Conservation (phyloP, 176 grass and related monocot species). For the Alloteropsis semialata region DNA sequence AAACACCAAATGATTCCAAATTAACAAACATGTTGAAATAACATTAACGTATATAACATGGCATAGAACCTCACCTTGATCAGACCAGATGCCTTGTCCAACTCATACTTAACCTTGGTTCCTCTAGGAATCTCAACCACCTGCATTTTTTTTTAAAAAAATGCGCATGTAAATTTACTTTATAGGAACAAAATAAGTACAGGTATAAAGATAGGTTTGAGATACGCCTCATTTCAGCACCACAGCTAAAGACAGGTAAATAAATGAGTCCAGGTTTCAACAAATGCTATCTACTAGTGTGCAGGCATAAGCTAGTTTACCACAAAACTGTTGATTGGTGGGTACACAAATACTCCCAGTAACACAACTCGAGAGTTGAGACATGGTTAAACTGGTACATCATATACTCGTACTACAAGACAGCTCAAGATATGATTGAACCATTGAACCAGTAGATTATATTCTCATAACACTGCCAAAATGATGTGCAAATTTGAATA, state of each 20-base stretch:
- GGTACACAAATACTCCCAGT: background rate
- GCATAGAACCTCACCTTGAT: conserved; percentile 65
- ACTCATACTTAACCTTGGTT: conserved; percentile 94
- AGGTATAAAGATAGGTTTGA: background rate
- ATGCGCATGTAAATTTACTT: background rate
- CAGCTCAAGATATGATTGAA: background rate
- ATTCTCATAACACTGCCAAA: background rate
- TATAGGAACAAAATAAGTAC: background rate
- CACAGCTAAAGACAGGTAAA: background rate
- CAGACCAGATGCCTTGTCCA: conserved; percentile 82
- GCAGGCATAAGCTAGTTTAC: background rate
- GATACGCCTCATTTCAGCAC: conserved; percentile 20
- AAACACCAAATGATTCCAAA: background rate
- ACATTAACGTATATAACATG: too few species aligned
- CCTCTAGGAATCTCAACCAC: conserved; percentile 95
- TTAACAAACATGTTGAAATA: background rate
- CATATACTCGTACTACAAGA: background rate
- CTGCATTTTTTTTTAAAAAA: conserved; percentile 41
- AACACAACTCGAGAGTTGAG: conserved; percentile 1
- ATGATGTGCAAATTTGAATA: background rate
- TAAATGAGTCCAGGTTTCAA: background rate
- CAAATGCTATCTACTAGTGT: background rate
- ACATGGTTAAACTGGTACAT: background rate
- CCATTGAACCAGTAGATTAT: background rate
- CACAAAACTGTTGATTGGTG: background rate